Conservation (phyloP, 352 stramenopile genomes). For the Peronosclerospora sorghi region DNA sequence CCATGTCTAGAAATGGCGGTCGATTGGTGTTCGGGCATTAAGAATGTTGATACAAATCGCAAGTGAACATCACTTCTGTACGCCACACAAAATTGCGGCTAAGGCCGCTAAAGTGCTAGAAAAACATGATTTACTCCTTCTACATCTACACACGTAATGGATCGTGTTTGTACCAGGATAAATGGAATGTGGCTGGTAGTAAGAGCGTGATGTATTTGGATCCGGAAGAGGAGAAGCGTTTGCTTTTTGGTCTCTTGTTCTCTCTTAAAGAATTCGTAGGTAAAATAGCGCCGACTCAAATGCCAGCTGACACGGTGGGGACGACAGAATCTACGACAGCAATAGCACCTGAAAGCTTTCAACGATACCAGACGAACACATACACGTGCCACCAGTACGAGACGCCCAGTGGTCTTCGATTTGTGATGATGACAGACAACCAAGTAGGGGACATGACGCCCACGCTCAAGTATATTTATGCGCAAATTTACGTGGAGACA, state of each 20-base stretch:
- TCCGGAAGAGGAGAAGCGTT: slow-evolving; percentile 83
- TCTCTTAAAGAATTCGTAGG: slow-evolving; percentile 85
- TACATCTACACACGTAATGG: slow-evolving; percentile 88
- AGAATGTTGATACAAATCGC: too few relatives aligned
- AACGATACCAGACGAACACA: slow-evolving; percentile 77
- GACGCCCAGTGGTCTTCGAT: slow-evolving; percentile 79
- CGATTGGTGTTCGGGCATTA: neutral
- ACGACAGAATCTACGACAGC: slow-evolving; percentile 6
- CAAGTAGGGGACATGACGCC: slow-evolving; percentile 68
- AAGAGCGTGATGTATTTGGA: slow-evolving; percentile 70
- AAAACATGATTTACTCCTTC: slow-evolving; percentile 85
- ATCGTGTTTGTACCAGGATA: slow-evolving; percentile 85
- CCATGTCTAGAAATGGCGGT: slow-evolving; percentile 13
- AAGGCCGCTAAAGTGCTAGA: neutral
- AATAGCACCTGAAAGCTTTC: slow-evolving; percentile 35
- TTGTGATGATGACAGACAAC: slow-evolving; percentile 88
- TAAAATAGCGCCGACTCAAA: slow-evolving; percentile 67
- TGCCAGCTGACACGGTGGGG: slow-evolving; percentile 7
- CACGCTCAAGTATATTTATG: slow-evolving; percentile 82
- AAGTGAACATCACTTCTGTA: neutral
- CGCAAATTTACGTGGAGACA: slow-evolving; percentile 83
- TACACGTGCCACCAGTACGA: slow-evolving; percentile 90
- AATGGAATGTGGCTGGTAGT: slow-evolving; percentile 61
- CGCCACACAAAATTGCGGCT: neutral
- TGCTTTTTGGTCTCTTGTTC: slow-evolving; percentile 88